Percentiles rank a stretch among this genome's conserved stretches.
Evolutionary conservation across 2,329 filamentous ascomycete genomes (phyloP).

Genomic region (Proliferodiscus dingleyae): DNA sequence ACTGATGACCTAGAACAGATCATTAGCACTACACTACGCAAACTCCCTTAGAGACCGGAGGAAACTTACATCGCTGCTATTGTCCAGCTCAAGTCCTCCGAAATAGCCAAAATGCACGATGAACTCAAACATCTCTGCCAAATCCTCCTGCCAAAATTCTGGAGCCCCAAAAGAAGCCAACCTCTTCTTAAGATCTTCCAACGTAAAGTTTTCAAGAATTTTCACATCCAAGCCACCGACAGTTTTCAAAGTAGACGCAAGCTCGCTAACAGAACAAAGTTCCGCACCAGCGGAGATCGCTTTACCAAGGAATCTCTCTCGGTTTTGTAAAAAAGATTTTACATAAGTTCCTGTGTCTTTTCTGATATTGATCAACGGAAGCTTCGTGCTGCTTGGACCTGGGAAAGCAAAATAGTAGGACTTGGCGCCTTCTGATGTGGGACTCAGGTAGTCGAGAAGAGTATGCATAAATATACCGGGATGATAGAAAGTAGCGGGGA

Average conservation of each 20-base stretch:
- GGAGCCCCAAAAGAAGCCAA: slow-evolving; percentile 10
- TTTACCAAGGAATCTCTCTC: slow-evolving; percentile 35
- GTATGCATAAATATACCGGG: slow-evolving; percentile 41
- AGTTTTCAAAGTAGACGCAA: slow-evolving; percentile 35
- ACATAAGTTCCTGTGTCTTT: slow-evolving; percentile 28
- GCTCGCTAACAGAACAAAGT: slow-evolving; percentile 33
- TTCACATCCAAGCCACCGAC: slow-evolving; percentile 30
- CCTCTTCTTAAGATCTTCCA: slow-evolving; percentile 3
- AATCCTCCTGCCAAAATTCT: slow-evolving; percentile 18
- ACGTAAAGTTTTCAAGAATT: slow-evolving; percentile 12
- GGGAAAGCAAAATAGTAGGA: slow-evolving; percentile 18
- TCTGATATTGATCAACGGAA: slow-evolving; percentile 27
- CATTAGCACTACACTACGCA: neutral
- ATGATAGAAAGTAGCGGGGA: slow-evolving; percentile 42
- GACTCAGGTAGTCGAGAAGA: slow-evolving; percentile 7
- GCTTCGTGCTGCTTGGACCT: slow-evolving; percentile 5
- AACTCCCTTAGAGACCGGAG: neutral
- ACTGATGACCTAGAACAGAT: neutral
- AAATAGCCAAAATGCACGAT: slow-evolving; percentile 34
- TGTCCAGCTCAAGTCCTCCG: slow-evolving; percentile 17
- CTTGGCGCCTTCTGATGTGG: slow-evolving; percentile 14
- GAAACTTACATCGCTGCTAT: slow-evolving; percentile 9
- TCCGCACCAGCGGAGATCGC: slow-evolving; percentile 36
- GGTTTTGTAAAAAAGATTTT: slow-evolving; percentile 15
- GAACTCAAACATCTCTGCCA: slow-evolving; percentile 22